Conservation (phyloP, 305 asterid species). For the Withania somnifera region DNA sequence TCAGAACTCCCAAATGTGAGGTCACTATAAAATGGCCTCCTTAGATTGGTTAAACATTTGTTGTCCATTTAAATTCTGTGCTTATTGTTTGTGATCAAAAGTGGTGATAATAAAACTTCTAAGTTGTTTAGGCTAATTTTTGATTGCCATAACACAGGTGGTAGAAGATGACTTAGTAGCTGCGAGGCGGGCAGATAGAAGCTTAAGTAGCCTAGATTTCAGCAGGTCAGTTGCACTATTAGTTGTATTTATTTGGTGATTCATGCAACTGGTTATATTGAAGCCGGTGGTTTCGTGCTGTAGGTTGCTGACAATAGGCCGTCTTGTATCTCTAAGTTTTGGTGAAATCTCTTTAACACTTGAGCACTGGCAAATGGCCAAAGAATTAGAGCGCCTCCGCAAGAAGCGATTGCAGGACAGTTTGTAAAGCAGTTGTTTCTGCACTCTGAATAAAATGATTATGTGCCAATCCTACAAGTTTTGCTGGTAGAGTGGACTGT, state of each 20-base stretch:
- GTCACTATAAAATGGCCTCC: not conserved
- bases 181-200: constrained; percentile 76
- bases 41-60: not conserved
- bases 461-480: not conserved
- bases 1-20: not conserved
- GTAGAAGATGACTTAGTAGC: constrained; percentile 85
- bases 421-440: not conserved
- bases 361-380: constrained; percentile 92
- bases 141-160: constrained; percentile 27
- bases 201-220: constrained; percentile 69
- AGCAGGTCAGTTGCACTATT: constrained; percentile 43
- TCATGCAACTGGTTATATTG: constrained; percentile 1
- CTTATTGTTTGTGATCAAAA: not conserved
- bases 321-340: constrained; percentile 58
- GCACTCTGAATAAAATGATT: not conserved
- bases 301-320: constrained; percentile 89
- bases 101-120: not conserved
- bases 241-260: not conserved
- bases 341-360: constrained; percentile 56
- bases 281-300: constrained; percentile 4
- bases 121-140: not conserved
- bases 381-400: constrained; percentile 62
- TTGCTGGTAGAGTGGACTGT: not conserved
- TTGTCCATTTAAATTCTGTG: not conserved
- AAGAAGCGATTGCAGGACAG: constrained; percentile 43